phyloP scores from a whole-genome alignment of 192 early-diverging fungal species.

The Mortierella alpina region DNA sequence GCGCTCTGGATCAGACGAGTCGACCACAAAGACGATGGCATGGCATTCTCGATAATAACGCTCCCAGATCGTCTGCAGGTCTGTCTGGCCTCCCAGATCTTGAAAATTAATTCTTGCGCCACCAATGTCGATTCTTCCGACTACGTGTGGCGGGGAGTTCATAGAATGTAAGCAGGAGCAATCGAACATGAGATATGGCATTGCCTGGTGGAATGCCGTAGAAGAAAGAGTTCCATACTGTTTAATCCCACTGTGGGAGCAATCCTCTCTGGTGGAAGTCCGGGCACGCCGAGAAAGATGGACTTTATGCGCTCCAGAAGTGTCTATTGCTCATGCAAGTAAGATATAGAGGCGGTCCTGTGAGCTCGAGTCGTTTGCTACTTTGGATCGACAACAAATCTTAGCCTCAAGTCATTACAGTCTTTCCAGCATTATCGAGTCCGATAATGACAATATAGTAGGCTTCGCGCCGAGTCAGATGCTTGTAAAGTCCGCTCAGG shows the following conservation, averaged over 20 bases:
- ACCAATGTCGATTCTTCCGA: constrained; percentile 81
- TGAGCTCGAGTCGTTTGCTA: not conserved
- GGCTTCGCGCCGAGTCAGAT: constrained; percentile 90
- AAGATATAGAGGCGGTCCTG: not conserved
- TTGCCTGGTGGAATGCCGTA: not conserved
- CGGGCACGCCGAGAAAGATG: constrained; percentile 74
- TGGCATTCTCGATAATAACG: constrained; percentile 95
- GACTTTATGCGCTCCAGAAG: constrained; percentile 92
- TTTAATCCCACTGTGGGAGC: constrained; percentile 95
- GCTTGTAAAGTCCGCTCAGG: constrained; percentile 88
- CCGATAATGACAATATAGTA: constrained; percentile 97
- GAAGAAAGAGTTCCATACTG: constrained; percentile 58
- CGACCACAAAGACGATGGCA: constrained; percentile 93
- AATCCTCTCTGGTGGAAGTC: constrained; percentile 90
- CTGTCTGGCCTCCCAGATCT: constrained; percentile 94
- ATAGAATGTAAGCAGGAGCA: not conserved
- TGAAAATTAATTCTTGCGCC: constrained; percentile 87
- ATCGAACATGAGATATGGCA: no score
- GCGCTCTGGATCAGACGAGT: constrained; percentile 83
- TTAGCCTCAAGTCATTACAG: constrained; percentile 57
- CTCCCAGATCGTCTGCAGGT: constrained; percentile 91
- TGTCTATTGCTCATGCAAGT: constrained; percentile 64
- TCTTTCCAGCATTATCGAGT: constrained; percentile 98
- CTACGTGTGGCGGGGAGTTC: constrained; percentile 50
- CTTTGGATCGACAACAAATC: not conserved